Conservation (phyloP, 805 yeast genomes). For the Sugiyamaella lignohabitans region DNA sequence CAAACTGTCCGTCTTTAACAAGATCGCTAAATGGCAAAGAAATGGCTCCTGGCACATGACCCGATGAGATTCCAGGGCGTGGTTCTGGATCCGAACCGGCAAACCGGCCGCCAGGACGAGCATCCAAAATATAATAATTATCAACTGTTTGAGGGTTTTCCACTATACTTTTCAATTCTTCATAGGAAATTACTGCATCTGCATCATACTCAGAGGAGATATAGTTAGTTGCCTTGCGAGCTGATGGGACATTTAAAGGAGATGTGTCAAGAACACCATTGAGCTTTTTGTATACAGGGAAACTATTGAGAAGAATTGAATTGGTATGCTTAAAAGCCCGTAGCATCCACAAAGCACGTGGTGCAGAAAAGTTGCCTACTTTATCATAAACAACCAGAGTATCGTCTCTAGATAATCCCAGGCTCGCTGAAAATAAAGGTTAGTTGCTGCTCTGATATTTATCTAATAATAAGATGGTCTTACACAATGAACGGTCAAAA, state of each 20-base stretch:
- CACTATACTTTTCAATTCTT: constrained; percentile 58
- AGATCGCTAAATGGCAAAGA: constrained; percentile 64
- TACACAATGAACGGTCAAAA: constrained; percentile 43
- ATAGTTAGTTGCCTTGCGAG: constrained; percentile 21
- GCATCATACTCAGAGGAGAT: constrained; percentile 31
- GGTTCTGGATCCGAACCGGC: constrained; percentile 83
- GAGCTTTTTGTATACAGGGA: constrained; percentile 41
- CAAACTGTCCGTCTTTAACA: constrained; percentile 50
- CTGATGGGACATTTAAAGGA: constrained; percentile 10
- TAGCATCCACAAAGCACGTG: constrained; percentile 90
- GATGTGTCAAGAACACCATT: constrained; percentile 43
- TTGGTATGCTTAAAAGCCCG: constrained; percentile 68
- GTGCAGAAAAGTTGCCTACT: constrained; percentile 77
- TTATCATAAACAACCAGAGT: constrained; percentile 76
- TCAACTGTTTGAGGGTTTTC: constrained; percentile 32
- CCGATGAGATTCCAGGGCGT: constrained; percentile 78
- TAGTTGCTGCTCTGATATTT: too few relatives aligned
- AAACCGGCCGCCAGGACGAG: constrained; percentile 70
- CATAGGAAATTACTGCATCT: constrained; percentile 56
- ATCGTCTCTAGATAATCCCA: constrained; percentile 40
- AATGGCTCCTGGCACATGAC: constrained; percentile 78
- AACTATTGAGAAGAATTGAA: constrained; percentile 68
- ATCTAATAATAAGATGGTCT: too few relatives aligned
- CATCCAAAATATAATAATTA: constrained; percentile 62
- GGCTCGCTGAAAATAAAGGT: neutral